Conservation (phyloP, 768 basidiomycete species). For the Hemileccinum impolitum region DNA sequence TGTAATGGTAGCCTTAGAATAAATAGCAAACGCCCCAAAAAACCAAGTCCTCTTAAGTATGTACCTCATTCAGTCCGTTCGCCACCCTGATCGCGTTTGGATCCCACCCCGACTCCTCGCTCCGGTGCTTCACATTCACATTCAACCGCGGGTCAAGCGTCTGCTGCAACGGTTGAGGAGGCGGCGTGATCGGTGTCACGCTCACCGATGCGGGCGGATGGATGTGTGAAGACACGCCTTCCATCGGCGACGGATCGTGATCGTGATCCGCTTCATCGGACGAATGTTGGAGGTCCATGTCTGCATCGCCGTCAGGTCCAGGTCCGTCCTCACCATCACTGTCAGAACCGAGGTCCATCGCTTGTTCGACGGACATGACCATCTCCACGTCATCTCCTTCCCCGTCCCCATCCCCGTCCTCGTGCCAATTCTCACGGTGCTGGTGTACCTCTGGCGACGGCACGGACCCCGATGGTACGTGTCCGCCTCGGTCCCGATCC, state of each 20-base stretch:
- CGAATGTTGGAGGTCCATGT: constrained; percentile 27
- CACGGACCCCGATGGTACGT: constrained; percentile 12
- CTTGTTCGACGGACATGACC: constrained; percentile 42
- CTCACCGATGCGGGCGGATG: constrained; percentile 27
- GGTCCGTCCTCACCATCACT: constrained; percentile 28
- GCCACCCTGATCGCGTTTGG: constrained; percentile 15
- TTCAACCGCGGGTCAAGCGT: constrained; percentile 26
- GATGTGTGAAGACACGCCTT: constrained; percentile 27
- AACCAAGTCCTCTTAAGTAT: constrained; percentile 5
- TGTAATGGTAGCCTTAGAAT: constrained; percentile 21
- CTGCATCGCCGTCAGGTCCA: constrained; percentile 12
- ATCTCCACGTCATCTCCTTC: constrained; percentile 28
- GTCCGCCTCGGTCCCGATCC: constrained; percentile 3
- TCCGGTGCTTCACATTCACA: constrained; percentile 21
- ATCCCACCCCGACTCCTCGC: constrained; percentile 29
- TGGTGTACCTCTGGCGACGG: constrained; percentile 8
- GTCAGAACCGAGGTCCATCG: constrained; percentile 42
- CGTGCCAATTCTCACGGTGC: background rate
- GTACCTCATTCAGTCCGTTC: constrained; percentile 17
- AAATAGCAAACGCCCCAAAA: background rate
- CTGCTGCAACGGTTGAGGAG: constrained; percentile 12
- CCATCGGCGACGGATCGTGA: constrained; percentile 32
- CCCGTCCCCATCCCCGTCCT: constrained; percentile 7
- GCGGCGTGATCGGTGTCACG: constrained; percentile 32
- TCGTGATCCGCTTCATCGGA: constrained; percentile 26